Base-by-base conservation (phyloP, 805 yeast genomes). In the Pichia scutulata region DNA sequence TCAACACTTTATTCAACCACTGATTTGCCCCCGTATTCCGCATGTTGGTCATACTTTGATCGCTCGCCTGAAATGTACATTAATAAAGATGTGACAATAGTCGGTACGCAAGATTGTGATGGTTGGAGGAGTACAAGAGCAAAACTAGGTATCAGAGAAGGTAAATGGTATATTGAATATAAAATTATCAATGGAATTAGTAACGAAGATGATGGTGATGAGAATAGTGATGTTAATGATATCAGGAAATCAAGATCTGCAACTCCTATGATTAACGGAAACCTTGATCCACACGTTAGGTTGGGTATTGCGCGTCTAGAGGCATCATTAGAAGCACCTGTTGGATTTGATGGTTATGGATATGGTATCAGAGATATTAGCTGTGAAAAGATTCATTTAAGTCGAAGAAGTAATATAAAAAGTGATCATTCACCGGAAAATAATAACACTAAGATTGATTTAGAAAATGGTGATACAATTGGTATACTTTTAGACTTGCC, bases 261-360 rank as follows among this genome's bases (percentile, higher is more conserved):
- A 4, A 45, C 52, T 14, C 52, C 52, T 13, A 40, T 18, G 24
- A n/a, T 13, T 16, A 22, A 26, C 14, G 24, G 37, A 23, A 46
- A 43, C 18, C 5, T 28, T 2, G 22, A 45, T 7, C 36, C 53
- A 2, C 54, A 90, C 64, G 89, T 93, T 1, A 69, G 99, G 26
- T 62, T 90, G 26, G 99, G 99, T 0, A 62, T 92, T 37, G 84
- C 84, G 0, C 71, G 98, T 47, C 75, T 89, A 54, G 98, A 92
- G 61, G 93, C 96, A 2, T 79, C 89, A 46, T 67, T 90, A 42
- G 97, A 92, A 57, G 96, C 95, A 0, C 98, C 99, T 0, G 93
- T 90, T 7, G 99, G 99, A 3, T 88, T 80, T 60, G 98, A 93
- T 66, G 92, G 89, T 0, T 93, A 89, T 68, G 92, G 97, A 0